Conservation (phyloP, 2,329 filamentous ascomycete genomes). For the Talaromyces piceae region DNA sequence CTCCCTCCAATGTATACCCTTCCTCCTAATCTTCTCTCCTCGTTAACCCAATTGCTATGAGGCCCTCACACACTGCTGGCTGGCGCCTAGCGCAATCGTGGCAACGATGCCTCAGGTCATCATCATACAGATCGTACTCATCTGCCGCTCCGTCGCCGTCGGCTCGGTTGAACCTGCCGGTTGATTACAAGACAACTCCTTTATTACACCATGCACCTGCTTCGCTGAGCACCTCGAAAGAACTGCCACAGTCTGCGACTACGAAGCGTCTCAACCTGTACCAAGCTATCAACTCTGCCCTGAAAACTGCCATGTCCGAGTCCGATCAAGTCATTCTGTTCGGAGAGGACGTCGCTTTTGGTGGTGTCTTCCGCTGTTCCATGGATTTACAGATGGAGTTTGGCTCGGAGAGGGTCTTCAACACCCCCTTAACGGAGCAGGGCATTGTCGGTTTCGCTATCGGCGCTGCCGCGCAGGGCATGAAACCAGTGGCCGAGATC, state of each 20-base stretch:
- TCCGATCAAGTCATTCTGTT: constrained; percentile 87
- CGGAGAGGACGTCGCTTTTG: constrained; percentile 94
- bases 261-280: constrained; percentile 90
- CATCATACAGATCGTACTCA: constrained; percentile 46
- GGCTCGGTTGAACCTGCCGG: constrained; percentile 69
- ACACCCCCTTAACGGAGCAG: constrained; percentile 89
- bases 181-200: constrained; percentile 77
- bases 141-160: constrained; percentile 35
- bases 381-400: constrained; percentile 86
- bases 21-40: not conserved
- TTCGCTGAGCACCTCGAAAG: constrained; percentile 60
- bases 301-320: constrained; percentile 70
- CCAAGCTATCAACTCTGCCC: constrained; percentile 84
- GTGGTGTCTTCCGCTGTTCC: constrained; percentile 90
- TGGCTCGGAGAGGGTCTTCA: constrained; percentile 85
- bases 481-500: constrained; percentile 88
- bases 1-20: not conserved
- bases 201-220: constrained; percentile 74
- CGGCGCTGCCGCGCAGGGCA: constrained; percentile 79
- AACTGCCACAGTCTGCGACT: constrained; percentile 63
- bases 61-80: constrained; percentile 5
- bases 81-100: constrained; percentile 8
- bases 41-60: constrained; percentile 8
- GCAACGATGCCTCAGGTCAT: constrained; percentile 14
- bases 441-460: constrained; percentile 92